Base-by-base conservation (phyloP, 345 rosid genomes). In the Rhizophora apiculata region DNA sequence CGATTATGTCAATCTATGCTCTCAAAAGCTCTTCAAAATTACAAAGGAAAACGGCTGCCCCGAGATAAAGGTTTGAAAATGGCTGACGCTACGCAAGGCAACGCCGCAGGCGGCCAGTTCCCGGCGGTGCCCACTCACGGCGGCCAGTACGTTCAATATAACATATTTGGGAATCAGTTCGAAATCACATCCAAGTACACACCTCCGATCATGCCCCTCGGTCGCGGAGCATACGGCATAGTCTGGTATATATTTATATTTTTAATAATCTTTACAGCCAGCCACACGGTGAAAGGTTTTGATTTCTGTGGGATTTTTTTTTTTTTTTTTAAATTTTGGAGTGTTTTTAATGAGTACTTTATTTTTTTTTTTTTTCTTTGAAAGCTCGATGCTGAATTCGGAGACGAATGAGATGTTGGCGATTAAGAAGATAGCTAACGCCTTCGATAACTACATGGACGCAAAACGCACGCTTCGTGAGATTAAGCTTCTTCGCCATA, bases 381-480 rank as follows among this genome's bases (percentile, higher is more conserved):
- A 77, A 73, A 95, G 99, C 81, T 96, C 99, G 80, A 88, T 92
- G 76, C 52, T 86, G 84, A 91, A 96, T 78, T 75, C 89, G 77
- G 98, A 87, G 87, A 90, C 98, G 74, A 89, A 90, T 56, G 98
- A 96, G 86, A 76, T 85, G 76, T 91, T 90, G n/a, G 99, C 99
- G 71, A 77, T 95, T 56, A 95, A 95, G 96, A 95, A 95, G 85
- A 95, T 95, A 36, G 94, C 98, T 0, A 87, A 88, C 74, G 98
- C 98, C 52, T 92, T 96, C 63, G 99, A 96, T 72, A 96, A 90
- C 60, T 84, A 87, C 73, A 92, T 90, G 98, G 99, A 96, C 56
- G 93, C 98, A 26, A 92, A 96, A 78, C 99, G 99, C 11, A 92
- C 99, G 58, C 99, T 92, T 74, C 94, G 98, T 18, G 99, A 96